Evolutionary conservation across 768 basidiomycete species (phyloP), one percentile per base, ranked within the genome.

Genomic region (Mycena belliarum): DNA sequence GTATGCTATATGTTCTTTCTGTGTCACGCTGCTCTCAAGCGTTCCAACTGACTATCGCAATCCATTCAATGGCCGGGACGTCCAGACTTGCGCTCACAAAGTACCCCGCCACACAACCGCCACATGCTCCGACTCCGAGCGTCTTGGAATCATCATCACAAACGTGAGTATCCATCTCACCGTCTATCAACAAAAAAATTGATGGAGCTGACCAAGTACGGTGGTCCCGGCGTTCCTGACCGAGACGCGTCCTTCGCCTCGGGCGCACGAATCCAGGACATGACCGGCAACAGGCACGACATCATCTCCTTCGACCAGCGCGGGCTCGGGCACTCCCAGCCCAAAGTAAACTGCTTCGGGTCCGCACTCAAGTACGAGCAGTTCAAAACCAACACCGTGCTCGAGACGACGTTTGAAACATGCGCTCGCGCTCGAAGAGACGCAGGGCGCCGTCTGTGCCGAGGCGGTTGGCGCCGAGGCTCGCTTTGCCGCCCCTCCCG

Each of bases 241-340:
- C 37, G 51, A 33, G 26, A 50, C 6, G 52, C 52, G 4, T 60
- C 63, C 2, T 64, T 64, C 44, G 41, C 14, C 2, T 10, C 25
- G 2, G 63, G 23, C 6, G 42, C 46, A 8, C 29, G 45, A 20
- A 42, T 64, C 28, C 56, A 48, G 25, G 50, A 60, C 23, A 2
- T 55, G 5, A 55, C 56, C 11, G 59, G 56, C 20, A 57, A 54
- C 35, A 56, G 59, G 20, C 59, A 64, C 59, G 63, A 64, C 41
- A 60, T 64, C 48, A 61, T 64, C 49, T 60, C 59, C 35, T 64
- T 60, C 42, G 63, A 64, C 56, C 63, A 60, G 24, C 59, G 63
- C 15, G 63, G 63, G 6, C 48, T 61, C 15, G 59, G 59, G 11
- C 63, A 48, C 28, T 53, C 59, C 8, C 33, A 24, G 14, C 63